Conservation (phyloP, 1,284 basidiomycete genomes). For the Cryptococcus jaspeensis region DNA sequence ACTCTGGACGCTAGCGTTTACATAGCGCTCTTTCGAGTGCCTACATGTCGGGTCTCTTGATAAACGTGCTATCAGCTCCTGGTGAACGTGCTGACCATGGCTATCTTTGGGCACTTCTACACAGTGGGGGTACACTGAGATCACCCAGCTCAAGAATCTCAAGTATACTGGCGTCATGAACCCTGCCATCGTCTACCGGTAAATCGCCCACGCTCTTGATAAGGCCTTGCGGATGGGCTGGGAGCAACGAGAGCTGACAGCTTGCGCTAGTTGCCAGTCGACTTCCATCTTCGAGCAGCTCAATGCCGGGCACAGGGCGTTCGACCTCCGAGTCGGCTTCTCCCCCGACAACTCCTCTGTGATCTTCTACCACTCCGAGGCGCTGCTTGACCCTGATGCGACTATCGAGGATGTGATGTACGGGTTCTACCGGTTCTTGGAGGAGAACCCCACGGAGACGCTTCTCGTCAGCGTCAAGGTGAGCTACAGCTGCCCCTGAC, state of each 20-base stretch:
- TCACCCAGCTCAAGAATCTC: slow-evolving; percentile 11
- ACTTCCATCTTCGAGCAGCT: slow-evolving; percentile 12
- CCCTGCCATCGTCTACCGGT: slow-evolving; percentile 10
- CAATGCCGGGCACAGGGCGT: slow-evolving; percentile 7
- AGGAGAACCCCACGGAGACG: slow-evolving; percentile 13
- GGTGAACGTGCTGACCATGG: not conserved
- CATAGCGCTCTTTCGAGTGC: not conserved
- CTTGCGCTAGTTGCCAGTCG: slow-evolving; percentile 5
- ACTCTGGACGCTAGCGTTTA: not conserved
- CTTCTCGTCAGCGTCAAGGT: slow-evolving; percentile 15
- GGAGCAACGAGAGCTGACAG: not conserved
- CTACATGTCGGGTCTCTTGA: not conserved
- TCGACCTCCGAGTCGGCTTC: slow-evolving; percentile 13
- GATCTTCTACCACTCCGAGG: slow-evolving; percentile 16
- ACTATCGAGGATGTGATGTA: slow-evolving; percentile 12
- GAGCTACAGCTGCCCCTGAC: not conserved
- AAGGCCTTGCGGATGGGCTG: too few relatives aligned
- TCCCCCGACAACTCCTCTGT: slow-evolving; percentile 10
- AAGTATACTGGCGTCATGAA: slow-evolving; percentile 10
- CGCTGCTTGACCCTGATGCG: slow-evolving; percentile 9
- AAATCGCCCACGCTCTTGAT: not conserved
- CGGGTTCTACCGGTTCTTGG: slow-evolving; percentile 13
- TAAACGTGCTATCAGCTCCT: not conserved
- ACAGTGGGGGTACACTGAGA: slow-evolving; percentile 13
- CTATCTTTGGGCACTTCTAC: too few relatives aligned